phyloP scores from a whole-genome alignment of 164 flowering plant genomes.

The Annona cherimola region DNA sequence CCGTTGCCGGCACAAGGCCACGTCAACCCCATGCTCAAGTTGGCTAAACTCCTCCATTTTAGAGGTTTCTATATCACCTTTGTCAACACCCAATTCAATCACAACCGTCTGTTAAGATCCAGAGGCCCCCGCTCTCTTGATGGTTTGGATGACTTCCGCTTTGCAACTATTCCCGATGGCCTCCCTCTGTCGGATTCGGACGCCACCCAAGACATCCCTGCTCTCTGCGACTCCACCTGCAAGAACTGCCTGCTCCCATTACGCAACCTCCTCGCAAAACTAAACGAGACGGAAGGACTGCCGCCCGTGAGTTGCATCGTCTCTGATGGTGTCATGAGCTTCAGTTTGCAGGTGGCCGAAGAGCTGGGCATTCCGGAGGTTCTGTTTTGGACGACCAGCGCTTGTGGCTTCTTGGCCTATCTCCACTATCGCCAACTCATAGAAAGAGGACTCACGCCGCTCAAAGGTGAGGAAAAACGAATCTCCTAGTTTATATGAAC shows the following conservation, averaged over 20 bases:
- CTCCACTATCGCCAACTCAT: slow-evolving; percentile 22
- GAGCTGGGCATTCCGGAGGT: slow-evolving; percentile 35
- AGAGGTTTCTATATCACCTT: slow-evolving; percentile 40
- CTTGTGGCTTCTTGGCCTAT: slow-evolving; percentile 41
- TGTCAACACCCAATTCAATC: slow-evolving; percentile 20
- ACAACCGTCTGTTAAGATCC: slow-evolving; percentile 32
- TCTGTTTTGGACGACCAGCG: slow-evolving; percentile 40
- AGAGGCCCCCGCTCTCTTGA: slow-evolving; percentile 26
- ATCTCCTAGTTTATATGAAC: not conserved
- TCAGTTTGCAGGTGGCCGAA: slow-evolving; percentile 35
- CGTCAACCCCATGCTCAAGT: slow-evolving; percentile 30
- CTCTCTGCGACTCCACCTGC: slow-evolving; percentile 27
- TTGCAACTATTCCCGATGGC: slow-evolving; percentile 44
- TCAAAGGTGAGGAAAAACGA: slow-evolving; percentile 33
- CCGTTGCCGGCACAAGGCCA: slow-evolving; percentile 46
- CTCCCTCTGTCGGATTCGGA: slow-evolving; percentile 29
- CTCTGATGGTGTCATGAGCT: slow-evolving; percentile 44
- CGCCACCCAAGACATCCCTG: slow-evolving; percentile 38
- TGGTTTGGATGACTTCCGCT: slow-evolving; percentile 29
- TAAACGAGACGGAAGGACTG: slow-evolving; percentile 13
- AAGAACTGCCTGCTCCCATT: slow-evolving; percentile 29
- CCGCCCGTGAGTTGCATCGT: slow-evolving; percentile 41
- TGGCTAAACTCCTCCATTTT: slow-evolving; percentile 34
- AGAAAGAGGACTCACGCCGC: slow-evolving; percentile 30
- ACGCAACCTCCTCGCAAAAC: slow-evolving; percentile 18